Evolutionary conservation across 495 filamentous ascomycete species (phyloP).

Genomic region (Xylaria castorea): DNA sequence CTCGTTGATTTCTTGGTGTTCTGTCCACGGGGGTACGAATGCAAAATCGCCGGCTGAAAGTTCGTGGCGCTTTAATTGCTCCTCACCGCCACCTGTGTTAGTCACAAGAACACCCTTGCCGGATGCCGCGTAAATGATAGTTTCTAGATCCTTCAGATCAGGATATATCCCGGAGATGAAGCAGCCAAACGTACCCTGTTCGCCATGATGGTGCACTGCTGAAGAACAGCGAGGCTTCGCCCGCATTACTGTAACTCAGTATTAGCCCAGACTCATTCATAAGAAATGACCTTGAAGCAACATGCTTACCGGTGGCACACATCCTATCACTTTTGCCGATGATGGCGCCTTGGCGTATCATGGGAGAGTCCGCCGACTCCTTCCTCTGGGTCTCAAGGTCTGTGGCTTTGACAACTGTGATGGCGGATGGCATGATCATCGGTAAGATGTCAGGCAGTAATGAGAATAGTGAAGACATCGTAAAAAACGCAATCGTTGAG

Average conservation of each 20-base stretch:
- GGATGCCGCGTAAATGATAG: slow-evolving; percentile 54
- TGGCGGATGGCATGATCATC: slow-evolving; percentile 55
- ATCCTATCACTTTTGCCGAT: slow-evolving; percentile 64
- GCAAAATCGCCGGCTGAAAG: slow-evolving; percentile 68
- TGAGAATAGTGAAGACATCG: slow-evolving; percentile 56
- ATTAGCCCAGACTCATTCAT: neutral
- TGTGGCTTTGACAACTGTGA: slow-evolving; percentile 51
- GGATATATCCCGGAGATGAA: neutral
- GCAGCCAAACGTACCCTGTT: slow-evolving; percentile 50
- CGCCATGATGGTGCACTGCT: slow-evolving; percentile 53
- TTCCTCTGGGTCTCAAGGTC: slow-evolving; percentile 48
- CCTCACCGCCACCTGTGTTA: slow-evolving; percentile 46
- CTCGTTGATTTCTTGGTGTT: slow-evolving; percentile 73
- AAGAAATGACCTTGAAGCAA: neutral
- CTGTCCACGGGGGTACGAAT: slow-evolving; percentile 66
- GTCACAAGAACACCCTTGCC: slow-evolving; percentile 51
- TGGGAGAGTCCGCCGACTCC: slow-evolving; percentile 34
- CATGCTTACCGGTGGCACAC: slow-evolving; percentile 56
- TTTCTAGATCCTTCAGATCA: slow-evolving; percentile 37
- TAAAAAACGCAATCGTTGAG: neutral
- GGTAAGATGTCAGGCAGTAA: slow-evolving; percentile 57
- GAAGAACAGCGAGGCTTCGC: slow-evolving; percentile 50
- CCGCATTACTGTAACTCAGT: slow-evolving; percentile 45
- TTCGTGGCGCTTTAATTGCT: slow-evolving; percentile 55
- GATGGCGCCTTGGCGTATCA: slow-evolving; percentile 60